A percentile compares a stretch with the other conserved stretches of the same genome.
Evolutionary conservation across 2,329 filamentous ascomycete genomes (phyloP).

Genomic region (Neopestalotiopsis clavispora): DNA sequence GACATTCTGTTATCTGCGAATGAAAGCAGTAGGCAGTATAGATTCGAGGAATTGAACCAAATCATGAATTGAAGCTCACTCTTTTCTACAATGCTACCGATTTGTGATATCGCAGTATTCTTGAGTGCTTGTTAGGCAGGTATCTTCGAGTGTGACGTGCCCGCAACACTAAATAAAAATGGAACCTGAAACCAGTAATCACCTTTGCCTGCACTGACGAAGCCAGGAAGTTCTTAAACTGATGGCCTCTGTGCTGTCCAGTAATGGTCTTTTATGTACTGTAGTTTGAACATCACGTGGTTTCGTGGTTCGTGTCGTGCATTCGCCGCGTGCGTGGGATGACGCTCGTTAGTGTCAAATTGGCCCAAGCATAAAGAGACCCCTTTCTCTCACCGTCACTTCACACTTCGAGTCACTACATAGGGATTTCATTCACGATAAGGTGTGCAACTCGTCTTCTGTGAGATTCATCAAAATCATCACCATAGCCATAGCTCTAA

Average conservation of each 20-base stretch:
- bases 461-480: too few relatives aligned
- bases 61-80: neutral
- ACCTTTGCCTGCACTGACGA: neutral
- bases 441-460: neutral
- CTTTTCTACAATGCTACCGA: neutral
- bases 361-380: neutral
- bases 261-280: neutral
- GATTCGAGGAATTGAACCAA: neutral
- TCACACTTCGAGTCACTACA: neutral
- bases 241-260: neutral
- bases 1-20: neutral
- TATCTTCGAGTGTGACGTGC: neutral
- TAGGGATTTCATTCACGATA: neutral
- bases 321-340: neutral
- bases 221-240: neutral
- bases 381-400: neutral
- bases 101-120: neutral
- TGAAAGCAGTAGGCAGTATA: neutral
- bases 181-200: neutral
- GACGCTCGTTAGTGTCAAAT: constrained; percentile 1
- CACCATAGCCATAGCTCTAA: neutral
- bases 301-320: constrained; percentile 7
- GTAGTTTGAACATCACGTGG: constrained; percentile 4
- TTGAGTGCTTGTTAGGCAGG: neutral
- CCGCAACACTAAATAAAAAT: neutral